Base-by-base conservation (phyloP, 441 rosid genomes). In the Adansonia grandidieri region DNA sequence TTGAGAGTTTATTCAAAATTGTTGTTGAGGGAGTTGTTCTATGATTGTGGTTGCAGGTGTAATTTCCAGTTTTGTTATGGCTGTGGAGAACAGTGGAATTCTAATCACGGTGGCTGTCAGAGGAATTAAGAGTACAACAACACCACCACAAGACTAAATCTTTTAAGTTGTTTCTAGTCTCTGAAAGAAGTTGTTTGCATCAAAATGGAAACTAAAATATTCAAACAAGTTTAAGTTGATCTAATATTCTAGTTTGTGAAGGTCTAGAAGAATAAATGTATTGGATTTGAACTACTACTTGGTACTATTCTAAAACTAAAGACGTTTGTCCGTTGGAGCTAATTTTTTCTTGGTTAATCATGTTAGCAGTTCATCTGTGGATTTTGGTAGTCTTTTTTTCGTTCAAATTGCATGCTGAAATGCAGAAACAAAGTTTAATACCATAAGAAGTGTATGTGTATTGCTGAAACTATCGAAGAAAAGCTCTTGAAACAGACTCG, bases 11-110 rank as follows among this genome's bases (percentile, higher is more conserved):
- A 37, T 37, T 37, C 40, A 37, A 37, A 37, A 37, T 37, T 37
- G 40, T 28, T 71, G 0, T 44, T 54, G n/a, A 15, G 51, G 15
- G n/a, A 71, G 13, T 69, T 68, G 70, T 24, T 76, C 62, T n/a
- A 20, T 53, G 44, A 14, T 22, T 74, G 47, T 22, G 42, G 10
- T 81, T 77, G 60, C 83, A 89, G 91, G 82, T 89, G 92, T 73
- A 45, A 20, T 1, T 85, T 76, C 66, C 24, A 88, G 45, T 89
- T 89, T 60, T 88, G 90, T 66, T 86, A 88, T 77, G 85, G 84
- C 28, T 88, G 92, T 68, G 91, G 77, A 64, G 19, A 15, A 24
- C 17, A n/a, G 40, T 88, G 89, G 91, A 71, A 9, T 62, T 0
- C 0, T 13, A 7, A 0, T 75, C 87, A 88, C 64, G 79, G 79